Conservation (phyloP, 768 basidiomycete species). For the Mycena belliarum region DNA sequence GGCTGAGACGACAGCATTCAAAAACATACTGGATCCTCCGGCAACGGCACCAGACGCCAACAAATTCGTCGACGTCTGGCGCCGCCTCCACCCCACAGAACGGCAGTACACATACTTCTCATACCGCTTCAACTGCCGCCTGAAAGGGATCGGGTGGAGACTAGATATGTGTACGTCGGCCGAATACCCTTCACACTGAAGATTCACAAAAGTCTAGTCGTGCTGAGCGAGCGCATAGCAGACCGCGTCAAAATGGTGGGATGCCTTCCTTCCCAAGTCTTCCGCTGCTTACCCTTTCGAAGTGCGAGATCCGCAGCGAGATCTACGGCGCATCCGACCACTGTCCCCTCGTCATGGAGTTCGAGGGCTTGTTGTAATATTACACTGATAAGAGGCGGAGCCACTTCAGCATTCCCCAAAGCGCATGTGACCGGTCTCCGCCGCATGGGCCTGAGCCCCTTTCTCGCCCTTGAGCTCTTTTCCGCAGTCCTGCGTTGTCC, state of each 20-base stretch:
- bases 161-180: constrained; percentile 76
- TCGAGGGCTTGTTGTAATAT: constrained; percentile 45
- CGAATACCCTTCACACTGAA: neutral
- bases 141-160: constrained; percentile 85
- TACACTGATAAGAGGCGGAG: neutral
- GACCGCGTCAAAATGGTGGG: constrained; percentile 62
- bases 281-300: neutral
- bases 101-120: constrained; percentile 85
- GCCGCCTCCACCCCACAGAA: constrained; percentile 63
- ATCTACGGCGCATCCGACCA: constrained; percentile 90
- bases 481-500: constrained; percentile 62
- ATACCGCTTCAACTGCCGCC: constrained; percentile 78
- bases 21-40: constrained; percentile 58
- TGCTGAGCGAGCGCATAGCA: constrained; percentile 69
- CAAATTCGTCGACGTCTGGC: constrained; percentile 81
- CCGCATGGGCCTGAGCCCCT: constrained; percentile 86
- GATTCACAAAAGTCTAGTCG: constrained; percentile 45
- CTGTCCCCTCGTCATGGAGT: constrained; percentile 78
- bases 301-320: constrained; percentile 84
- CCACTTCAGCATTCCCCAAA: constrained; percentile 87
- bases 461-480: constrained; percentile 92
- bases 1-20: constrained; percentile 76
- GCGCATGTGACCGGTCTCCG: constrained; percentile 78
- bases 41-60: constrained; percentile 37
- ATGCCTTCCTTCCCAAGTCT: neutral